Percentiles rank a stretch among this genome's conserved stretches.
phyloP scores from a whole-genome alignment of 1,139 yeast species.

The Hyphopichia khmerensis region DNA sequence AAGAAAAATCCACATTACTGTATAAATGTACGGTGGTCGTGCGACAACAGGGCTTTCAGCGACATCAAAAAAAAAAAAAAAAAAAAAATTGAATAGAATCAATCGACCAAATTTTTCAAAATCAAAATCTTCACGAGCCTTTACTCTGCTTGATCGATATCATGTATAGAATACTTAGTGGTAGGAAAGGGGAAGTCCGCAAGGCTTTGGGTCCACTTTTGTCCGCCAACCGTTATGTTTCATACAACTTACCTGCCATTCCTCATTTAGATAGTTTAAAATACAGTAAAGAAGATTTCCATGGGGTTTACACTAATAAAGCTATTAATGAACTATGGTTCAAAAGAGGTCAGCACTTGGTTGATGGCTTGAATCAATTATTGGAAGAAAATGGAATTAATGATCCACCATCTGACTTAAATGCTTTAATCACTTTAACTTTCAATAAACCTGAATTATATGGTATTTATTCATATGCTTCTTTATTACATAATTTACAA shows the following conservation, averaged over 20 bases:
- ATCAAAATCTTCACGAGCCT: neutral
- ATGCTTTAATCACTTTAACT: conserved; percentile 38
- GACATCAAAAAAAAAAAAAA: neutral
- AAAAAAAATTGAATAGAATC: neutral
- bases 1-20: no score
- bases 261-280: conserved; percentile 32
- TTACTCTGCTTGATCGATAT: neutral
- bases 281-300: conserved; percentile 36
- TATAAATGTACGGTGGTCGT: no score
- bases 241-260: conserved; percentile 31
- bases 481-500: conserved; percentile 57
- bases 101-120: conserved; percentile 1
- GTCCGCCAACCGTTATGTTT: conserved; percentile 10
- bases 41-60: no score
- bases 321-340: conserved; percentile 63
- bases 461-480: conserved; percentile 55
- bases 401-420: conserved; percentile 27
- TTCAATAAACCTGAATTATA: conserved; percentile 48
- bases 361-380: conserved; percentile 45
- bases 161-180: neutral
- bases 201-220: neutral
- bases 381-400: conserved; percentile 27
- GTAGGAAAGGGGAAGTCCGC: neutral
- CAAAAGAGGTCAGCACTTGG: conserved; percentile 48
- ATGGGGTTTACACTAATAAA: conserved; percentile 53